Percentiles rank a stretch among this genome's conserved stretches.
phyloP scores from a whole-genome alignment of 2,329 filamentous ascomycete species.

The Cordyceps pruinosa region DNA sequence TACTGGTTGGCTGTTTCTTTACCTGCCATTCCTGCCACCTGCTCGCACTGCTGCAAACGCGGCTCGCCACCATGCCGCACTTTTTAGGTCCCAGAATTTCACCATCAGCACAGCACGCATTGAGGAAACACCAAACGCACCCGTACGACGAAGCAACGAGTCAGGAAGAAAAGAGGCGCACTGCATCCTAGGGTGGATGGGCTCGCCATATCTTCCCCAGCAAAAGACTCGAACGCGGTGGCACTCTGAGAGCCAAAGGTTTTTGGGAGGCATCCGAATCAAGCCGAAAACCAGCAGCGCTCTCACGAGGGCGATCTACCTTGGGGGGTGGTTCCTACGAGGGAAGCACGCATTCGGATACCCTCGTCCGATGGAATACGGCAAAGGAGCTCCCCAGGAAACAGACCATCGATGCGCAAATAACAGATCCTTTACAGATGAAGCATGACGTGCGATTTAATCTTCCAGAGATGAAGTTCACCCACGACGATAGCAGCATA shows the following conservation, averaged over 20 bases:
- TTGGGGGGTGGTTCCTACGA: slow-evolving; percentile 10
- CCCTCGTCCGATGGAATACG: slow-evolving; percentile 30
- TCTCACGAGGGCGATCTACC: slow-evolving; percentile 12
- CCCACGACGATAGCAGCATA: neutral
- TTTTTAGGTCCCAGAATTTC: slow-evolving; percentile 13
- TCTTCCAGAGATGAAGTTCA: neutral
- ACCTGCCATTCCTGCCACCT: neutral
- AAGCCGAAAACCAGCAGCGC: neutral
- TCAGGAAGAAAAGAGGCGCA: slow-evolving; percentile 10
- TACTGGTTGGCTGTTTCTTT: neutral
- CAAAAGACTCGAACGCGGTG: slow-evolving; percentile 42
- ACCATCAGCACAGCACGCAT: slow-evolving; percentile 1
- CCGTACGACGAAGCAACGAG: neutral
- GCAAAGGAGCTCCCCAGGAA: slow-evolving; percentile 21
- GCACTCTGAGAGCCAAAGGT: slow-evolving; percentile 33
- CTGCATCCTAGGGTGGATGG: slow-evolving; percentile 31
- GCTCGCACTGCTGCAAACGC: neutral
- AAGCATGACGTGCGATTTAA: slow-evolving; percentile 1
- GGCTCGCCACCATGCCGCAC: slow-evolving; percentile 14
- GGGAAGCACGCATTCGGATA: slow-evolving; percentile 23
- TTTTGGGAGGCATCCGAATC: slow-evolving; percentile 22
- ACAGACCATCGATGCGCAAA: neutral
- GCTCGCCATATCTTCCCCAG: slow-evolving; percentile 42
- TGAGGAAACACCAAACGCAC: neutral
- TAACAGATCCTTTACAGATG: neutral